phyloP scores from a whole-genome alignment of 2,329 filamentous ascomycete species.

The Neurospora sp. region DNA sequence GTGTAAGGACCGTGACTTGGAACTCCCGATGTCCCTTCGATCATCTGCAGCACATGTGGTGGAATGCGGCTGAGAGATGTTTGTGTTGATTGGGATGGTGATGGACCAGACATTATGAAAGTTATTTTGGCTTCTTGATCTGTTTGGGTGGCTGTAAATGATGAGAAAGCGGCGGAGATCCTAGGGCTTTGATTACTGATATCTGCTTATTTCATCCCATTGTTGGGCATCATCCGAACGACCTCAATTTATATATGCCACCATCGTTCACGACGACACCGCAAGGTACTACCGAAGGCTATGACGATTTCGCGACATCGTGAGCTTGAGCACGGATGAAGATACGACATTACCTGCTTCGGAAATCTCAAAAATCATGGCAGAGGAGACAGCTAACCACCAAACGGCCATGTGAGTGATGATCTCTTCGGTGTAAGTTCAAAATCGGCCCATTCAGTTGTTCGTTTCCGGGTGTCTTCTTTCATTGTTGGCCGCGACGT shows the following conservation, averaged over 20 bases:
- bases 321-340: not conserved
- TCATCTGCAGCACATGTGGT: not conserved
- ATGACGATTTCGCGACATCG: not conserved
- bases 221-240: rapidly evolving
- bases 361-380: not conserved
- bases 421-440: not conserved
- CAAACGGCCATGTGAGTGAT: not conserved
- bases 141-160: not conserved
- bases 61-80: not conserved
- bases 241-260: not conserved
- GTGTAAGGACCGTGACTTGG: not conserved
- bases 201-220: not conserved
- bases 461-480: not conserved
- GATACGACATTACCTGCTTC: not conserved
- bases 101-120: not conserved
- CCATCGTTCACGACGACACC: not conserved
- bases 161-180: not conserved
- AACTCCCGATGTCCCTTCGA: not conserved
- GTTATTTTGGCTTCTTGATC: not conserved
- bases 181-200: not conserved
- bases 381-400: not conserved
- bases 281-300: not conserved
- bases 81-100: not conserved
- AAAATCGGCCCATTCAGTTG: not conserved
- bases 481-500: not conserved